Evolutionary conservation across 2,329 filamentous ascomycete species (phyloP).

Genomic region (Cladophialophora yegresii): DNA sequence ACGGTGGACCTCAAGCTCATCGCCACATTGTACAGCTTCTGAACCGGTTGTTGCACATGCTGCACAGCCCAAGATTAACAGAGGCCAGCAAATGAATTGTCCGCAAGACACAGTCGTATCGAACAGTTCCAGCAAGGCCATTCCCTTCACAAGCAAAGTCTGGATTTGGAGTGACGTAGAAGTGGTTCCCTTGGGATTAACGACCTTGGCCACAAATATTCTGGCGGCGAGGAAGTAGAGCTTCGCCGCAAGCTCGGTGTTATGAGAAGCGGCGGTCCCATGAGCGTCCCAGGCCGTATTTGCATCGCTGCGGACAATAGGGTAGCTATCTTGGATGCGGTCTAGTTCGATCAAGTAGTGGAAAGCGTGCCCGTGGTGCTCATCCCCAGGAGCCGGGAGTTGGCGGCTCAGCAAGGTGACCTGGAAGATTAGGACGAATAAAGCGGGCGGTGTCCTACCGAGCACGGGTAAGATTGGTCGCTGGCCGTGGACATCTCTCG

Average conservation of each 20-base stretch:
- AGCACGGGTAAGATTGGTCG: conserved; percentile 25
- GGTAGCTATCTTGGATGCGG: conserved; percentile 9
- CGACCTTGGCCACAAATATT: conserved; percentile 27
- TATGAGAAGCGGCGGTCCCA: neutral
- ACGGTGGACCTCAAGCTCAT: conserved; percentile 1
- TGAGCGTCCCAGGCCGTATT: neutral
- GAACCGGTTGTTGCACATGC: conserved; percentile 18
- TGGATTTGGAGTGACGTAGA: conserved; percentile 18
- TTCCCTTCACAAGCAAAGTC: conserved; percentile 8
- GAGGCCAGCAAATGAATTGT: conserved; percentile 32
- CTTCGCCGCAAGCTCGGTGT: conserved; percentile 25
- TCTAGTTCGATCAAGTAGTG: conserved; percentile 25
- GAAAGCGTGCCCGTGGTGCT: conserved; percentile 22
- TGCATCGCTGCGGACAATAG: conserved; percentile 6
- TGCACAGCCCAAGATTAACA: conserved; percentile 28
- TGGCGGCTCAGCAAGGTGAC: conserved; percentile 31
- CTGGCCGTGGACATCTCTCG: neutral
- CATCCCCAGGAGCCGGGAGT: conserved; percentile 9
- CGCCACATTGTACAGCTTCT: conserved; percentile 1
- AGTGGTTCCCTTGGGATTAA: conserved; percentile 18
- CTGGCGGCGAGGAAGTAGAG: conserved; percentile 26
- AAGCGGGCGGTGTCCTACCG: conserved; percentile 20
- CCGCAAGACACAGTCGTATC: conserved; percentile 24
- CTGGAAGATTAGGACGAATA: conserved; percentile 30
- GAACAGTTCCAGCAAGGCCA: conserved; percentile 17